Evolutionary conservation across 2,329 filamentous ascomycete species (phyloP), one percentile per base, ranked within the genome.

Genomic region (Neurospora crassa): DNA sequence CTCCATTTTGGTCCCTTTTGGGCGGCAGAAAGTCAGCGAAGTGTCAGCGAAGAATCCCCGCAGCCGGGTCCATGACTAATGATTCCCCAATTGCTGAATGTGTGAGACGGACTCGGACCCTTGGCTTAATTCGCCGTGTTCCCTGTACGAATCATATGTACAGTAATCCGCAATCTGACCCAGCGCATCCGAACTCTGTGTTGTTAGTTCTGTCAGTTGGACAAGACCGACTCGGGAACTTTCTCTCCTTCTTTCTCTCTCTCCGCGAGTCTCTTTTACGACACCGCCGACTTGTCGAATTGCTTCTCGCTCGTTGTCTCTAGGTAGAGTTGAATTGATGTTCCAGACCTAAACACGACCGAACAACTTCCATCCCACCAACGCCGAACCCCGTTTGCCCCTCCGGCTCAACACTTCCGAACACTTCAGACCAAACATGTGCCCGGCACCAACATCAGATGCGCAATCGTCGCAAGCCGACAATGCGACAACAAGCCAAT

Each of bases 21-120:
- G 69, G n/a, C 34, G 34, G 6, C 34, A 41, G 43, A 71, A 53
- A 67, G 67, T 24, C 45, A 67, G 34, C 69, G 29, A 63, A 63
- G 29, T 63, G 53, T 63, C 53, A 63, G 53, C 53, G 53, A 63
- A 63, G 24, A 37, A 63, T 63, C 53, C 47, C 53, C 53, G 53
- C 29, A 63, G 53, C 34, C 53, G 53, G 53, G 53, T 16, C 53
- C 70, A 71, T 71, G 70, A 71, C 70, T 71, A 71, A 71, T 71
- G 70, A 47, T 71, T 71, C 47, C 40, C 67, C 40, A 71, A 37
- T n/a, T 24, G 20, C 40, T 40, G 29, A 29, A 29, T 40, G 16
- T n/a, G n/a, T 18, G 37, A 29, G 37, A 37, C 47, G 10, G 37
- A 40, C 37, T 8, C 70, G 67, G 63, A 8, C 34, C 40, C 10